A percentile compares a stretch with the other conserved stretches of the same genome.
These are phyloP conservation scores for Anisodus tanguticus DNA, from an alignment of 257 asterid species.

Conservation along the genomic window DNA sequence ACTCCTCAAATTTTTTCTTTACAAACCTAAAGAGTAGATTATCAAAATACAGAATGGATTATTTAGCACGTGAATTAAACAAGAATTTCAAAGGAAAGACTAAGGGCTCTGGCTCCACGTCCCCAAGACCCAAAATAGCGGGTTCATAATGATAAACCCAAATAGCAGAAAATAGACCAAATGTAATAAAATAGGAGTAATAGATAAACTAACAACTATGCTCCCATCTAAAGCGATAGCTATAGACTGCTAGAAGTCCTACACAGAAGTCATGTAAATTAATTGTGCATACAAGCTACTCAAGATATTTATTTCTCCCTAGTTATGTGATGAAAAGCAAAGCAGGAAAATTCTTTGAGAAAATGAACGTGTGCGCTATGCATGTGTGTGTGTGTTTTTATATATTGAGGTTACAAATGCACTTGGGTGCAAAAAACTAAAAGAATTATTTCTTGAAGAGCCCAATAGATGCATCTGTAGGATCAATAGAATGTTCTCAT, in stretches of 20 bases:
- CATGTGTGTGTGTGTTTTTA: too few relatives aligned
- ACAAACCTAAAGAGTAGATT: slow-evolving; percentile 64
- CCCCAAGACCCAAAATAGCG: background rate
- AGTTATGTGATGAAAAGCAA: background rate
- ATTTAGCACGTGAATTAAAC: slow-evolving; percentile 20
- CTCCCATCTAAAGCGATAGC: background rate
- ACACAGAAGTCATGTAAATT: slow-evolving; percentile 1
- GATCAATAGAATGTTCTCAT: background rate
- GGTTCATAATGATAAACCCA: background rate
- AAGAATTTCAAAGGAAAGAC: background rate
- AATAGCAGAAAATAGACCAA: background rate
- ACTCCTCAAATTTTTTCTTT: slow-evolving; percentile 95
- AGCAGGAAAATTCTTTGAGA: background rate
- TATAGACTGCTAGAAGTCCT: background rate
- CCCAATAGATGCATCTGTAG: background rate
- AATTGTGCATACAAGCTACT: background rate
- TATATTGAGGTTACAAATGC: background rate
- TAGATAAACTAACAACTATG: background rate
- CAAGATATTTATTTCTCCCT: background rate
- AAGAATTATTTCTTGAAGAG: background rate
- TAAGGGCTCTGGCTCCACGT: background rate
- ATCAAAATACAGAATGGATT: slow-evolving; percentile 11
- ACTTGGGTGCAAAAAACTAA: background rate
- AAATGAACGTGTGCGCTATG: background rate
- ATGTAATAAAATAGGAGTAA: background rate